Percentiles rank a stretch among this genome's conserved stretches.
Evolutionary conservation across 345 rosid species (phyloP).

Genomic region (Moricandia arvensis): DNA sequence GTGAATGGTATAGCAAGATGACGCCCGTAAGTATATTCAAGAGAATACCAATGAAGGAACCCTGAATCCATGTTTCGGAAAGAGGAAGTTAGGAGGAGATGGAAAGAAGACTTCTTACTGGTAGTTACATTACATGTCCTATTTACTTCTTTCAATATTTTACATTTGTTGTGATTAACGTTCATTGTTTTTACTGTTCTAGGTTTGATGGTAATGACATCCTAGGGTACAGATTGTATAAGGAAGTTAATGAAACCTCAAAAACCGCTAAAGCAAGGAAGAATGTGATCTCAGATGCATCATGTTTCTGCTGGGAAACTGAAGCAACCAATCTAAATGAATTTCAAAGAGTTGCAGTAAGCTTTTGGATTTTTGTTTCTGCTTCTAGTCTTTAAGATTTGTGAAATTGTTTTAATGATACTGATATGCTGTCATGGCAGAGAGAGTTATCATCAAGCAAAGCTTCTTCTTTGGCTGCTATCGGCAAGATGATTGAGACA

Average conservation of each 20-base stretch:
- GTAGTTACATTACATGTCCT: conserved; percentile 41
- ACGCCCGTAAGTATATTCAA: conserved; percentile 54
- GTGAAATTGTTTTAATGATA: not conserved
- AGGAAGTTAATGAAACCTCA: conserved; percentile 45
- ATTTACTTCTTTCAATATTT: conserved; percentile 14
- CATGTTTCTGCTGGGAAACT: conserved; percentile 63
- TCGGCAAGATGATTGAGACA: conserved; percentile 50
- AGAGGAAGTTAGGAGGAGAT: conserved; percentile 62
- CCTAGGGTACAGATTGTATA: conserved; percentile 77
- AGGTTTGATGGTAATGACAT: conserved; percentile 76
- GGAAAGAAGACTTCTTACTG: conserved; percentile 71
- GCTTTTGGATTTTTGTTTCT: conserved; percentile 21
- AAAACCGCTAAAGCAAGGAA: conserved; percentile 38
- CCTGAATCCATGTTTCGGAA: conserved; percentile 51
- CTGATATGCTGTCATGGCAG: conserved; percentile 41
- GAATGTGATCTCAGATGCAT: conserved; percentile 34
- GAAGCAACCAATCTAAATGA: conserved; percentile 74
- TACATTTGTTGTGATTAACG: conserved; percentile 22
- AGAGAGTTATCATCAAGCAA: conserved; percentile 61
- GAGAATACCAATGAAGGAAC: conserved; percentile 50
- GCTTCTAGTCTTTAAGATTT: conserved; percentile 13
- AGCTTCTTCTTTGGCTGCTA: conserved; percentile 47
- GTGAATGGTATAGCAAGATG: conserved; percentile 63
- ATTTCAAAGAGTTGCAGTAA: conserved; percentile 59
- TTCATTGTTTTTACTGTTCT: not conserved